Evolutionary conservation across 2,329 filamentous ascomycete genomes (phyloP).

Genomic region (Cercospora nicotianae): DNA sequence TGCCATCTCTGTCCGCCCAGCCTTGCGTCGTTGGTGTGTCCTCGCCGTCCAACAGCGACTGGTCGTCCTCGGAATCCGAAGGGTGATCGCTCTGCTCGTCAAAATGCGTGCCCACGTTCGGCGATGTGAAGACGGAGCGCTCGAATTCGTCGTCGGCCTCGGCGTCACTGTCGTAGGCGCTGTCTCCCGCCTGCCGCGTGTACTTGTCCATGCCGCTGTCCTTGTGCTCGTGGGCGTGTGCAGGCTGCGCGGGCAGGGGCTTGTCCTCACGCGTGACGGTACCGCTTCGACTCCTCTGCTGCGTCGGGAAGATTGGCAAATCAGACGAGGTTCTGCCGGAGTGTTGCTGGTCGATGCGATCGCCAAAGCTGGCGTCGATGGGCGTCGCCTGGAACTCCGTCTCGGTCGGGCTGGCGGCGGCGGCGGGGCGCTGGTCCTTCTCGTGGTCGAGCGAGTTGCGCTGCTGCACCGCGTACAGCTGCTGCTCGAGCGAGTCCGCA

Average conservation of each 20-base stretch:
- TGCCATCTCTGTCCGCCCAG: constrained; percentile 38
- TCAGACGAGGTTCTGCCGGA: constrained; percentile 11
- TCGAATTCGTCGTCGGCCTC: constrained; percentile 84
- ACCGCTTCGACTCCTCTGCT: constrained; percentile 21
- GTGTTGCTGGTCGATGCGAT: constrained; percentile 17
- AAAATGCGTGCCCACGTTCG: constrained; percentile 64
- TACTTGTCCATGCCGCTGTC: constrained; percentile 37
- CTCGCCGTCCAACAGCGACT: constrained; percentile 49
- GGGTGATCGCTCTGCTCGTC: constrained; percentile 65
- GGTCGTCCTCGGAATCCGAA: constrained; percentile 49
- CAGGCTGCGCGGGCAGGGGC: constrained; percentile 16
- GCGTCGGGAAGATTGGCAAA: constrained; percentile 17
- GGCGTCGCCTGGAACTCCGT: constrained; percentile 37
- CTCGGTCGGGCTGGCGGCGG: constrained; percentile 28
- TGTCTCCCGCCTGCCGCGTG: constrained; percentile 34
- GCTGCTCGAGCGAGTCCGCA: constrained; percentile 17
- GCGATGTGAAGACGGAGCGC: constrained; percentile 66
- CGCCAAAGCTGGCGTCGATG: constrained; percentile 37
- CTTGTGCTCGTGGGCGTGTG: background rate
- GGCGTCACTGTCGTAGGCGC: constrained; percentile 70
- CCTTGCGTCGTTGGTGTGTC: constrained; percentile 71
- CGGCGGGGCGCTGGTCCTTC: background rate
- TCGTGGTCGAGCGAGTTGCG: constrained; percentile 11
- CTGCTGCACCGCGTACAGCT: constrained; percentile 21
- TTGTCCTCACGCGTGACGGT: constrained; percentile 21